Base-by-base conservation (phyloP, 495 filamentous ascomycete species). In the Trypethelium eluteriae region DNA sequence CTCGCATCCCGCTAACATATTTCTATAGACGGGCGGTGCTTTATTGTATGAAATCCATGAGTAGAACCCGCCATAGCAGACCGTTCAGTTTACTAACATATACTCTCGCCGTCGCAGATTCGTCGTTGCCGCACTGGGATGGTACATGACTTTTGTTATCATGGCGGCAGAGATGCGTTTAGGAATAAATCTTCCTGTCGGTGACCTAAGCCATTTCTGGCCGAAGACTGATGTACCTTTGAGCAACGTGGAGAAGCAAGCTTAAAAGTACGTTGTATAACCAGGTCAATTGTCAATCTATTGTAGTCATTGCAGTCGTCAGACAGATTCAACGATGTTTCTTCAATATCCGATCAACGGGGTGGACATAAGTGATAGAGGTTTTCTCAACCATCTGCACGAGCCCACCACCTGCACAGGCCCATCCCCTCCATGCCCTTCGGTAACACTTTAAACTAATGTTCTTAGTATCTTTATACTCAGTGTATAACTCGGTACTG, bases 161-260 rank as follows among this genome's bases (percentile, higher is more conserved):
- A 75, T 85, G 81, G 80, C 80, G 0, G 80, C 77, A 10, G 82
- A 85, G 74, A 83, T 84, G 81, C 74, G 83, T n/a, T 79, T 84
- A 64, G 77, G 77, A 0, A 57, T 85, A 62, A 81, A 77, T 11
- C 74, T 85, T 7, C 82, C 82, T 0, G 81, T 85, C 11, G 81
- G 82, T 16, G 83, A 84, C 62, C 73, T 85, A 7, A 82, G 74
- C 39, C 81, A 79, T 62, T 80, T 82, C 62, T 85, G 82, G 82
- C 81, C 78, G 6, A 74, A 66, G 49, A 81, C 81, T 0, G 80
- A 83, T 67, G 73, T 82, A 9, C 74, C 79, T 35, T 63, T 82
- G 47, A 77, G 75, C 7, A 65, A 74, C 11, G 72, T 73, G 41
- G 75, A 75, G 65, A 76, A 76, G 38, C 39, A 39, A 39, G 50